Base-by-base conservation (phyloP, 2,329 filamentous ascomycete genomes). In the Sporothrix euskadiensis region DNA sequence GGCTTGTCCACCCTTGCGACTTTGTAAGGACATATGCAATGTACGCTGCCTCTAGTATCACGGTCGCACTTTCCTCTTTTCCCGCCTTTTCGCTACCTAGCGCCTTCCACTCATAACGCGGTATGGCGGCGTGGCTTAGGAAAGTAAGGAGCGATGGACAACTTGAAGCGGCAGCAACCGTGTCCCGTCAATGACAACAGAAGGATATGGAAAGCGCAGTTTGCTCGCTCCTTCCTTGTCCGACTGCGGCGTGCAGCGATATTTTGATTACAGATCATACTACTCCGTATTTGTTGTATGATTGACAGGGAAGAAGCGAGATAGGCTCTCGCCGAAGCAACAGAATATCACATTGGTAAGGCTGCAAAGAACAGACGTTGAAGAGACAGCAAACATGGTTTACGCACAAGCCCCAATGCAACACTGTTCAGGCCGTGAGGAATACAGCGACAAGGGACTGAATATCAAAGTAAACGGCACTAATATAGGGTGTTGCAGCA, bases 391-490 rank as follows among this genome's bases (percentile, higher is more conserved):
- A 54, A 22, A 54, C 49, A 57, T 26, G 56, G 32, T 57, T 32
- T 32, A 12, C 56, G 56, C 56, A 57, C 56, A 57, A 57, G 56
- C 56, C 22, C 26, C 56, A 57, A 57, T 57, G 56, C 26, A 32
- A 57, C 56, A 16, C 56, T 57, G 56, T 57, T 32, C 10, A 57
- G 12, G 56, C 26, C 14, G 32, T 57, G 56, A 57, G 56, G 26
- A 57, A 57, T 57, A 57, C 56, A 32, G 26, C 56, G 56, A 57
- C 56, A 57, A 26, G 56, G 56, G 56, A 44, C 41, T 44, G 41
- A 9, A 57, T 57, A 57, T 16, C 56, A 19, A 7, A 57, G 56
- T 26, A 22, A 57, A 57, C 26, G 32, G 56, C 56, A 57, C 56
- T 16, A 57, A 57, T 16, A 57, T 26, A 57, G 26, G 26, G 56